These are phyloP conservation scores for Colletotrichum sojae DNA, from an alignment of 2,329 filamentous ascomycete genomes.

Conservation along the genomic window DNA sequence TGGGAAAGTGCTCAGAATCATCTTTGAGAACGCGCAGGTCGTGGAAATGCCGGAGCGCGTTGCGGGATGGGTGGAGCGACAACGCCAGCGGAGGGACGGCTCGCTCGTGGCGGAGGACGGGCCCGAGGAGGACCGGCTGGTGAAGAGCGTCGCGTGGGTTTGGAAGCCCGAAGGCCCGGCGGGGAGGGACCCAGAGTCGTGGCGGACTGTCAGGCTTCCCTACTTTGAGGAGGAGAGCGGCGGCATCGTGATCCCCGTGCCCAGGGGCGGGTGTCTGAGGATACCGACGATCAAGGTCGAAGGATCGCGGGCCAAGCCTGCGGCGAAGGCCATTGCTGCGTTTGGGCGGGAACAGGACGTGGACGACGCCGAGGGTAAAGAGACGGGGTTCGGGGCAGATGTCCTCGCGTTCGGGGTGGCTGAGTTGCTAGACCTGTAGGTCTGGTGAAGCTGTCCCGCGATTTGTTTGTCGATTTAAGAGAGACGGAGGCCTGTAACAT, in stretches of 20 bases:
- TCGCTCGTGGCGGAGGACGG: neutral
- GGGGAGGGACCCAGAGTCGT: neutral
- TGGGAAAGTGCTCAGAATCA: constrained; percentile 52
- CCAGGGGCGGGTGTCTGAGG: constrained; percentile 14
- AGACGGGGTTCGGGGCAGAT: neutral
- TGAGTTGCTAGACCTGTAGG: neutral
- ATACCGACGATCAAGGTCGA: constrained; percentile 37
- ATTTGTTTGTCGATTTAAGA: neutral
- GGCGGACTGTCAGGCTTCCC: neutral
- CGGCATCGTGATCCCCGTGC: constrained; percentile 24
- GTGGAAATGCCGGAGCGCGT: constrained; percentile 29
- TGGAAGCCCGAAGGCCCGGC: neutral
- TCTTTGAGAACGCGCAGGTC: constrained; percentile 54
- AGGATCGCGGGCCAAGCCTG: constrained; percentile 24
- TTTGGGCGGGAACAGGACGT: neutral
- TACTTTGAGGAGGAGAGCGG: constrained; percentile 25
- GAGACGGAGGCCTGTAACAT: neutral
- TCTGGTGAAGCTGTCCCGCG: neutral
- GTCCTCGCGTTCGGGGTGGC: neutral
- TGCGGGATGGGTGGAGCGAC: neutral
- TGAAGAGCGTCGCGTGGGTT: constrained; percentile 15
- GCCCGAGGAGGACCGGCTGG: neutral
- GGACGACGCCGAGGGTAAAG: neutral
- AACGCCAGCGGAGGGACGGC: neutral
- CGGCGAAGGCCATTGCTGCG: constrained; percentile 19